Percentiles rank a stretch among this genome's conserved stretches.
Evolutionary conservation across 2,329 filamentous ascomycete genomes (phyloP).

Genomic region (Penicillium corylophilum): DNA sequence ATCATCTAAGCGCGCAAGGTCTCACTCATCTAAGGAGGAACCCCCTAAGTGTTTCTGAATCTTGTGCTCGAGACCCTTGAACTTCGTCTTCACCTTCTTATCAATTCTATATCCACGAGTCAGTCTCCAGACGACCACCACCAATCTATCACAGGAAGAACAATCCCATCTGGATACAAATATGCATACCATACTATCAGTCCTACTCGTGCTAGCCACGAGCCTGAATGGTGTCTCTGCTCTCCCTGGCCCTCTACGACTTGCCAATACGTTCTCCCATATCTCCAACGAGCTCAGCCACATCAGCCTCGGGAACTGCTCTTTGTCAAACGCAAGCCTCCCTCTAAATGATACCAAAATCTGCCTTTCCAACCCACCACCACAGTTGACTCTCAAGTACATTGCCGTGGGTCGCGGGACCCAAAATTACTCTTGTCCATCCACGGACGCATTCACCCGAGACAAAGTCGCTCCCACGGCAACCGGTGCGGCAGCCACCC

Average conservation of each 20-base stretch:
- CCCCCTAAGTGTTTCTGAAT: neutral
- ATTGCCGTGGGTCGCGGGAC: conserved; percentile 50
- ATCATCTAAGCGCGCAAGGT: neutral
- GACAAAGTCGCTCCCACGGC: conserved; percentile 31
- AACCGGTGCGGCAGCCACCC: conserved; percentile 47
- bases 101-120: neutral
- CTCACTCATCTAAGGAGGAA: neutral
- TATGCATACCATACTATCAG: neutral
- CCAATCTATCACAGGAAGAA: neutral
- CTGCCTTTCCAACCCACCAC: conserved; percentile 31
- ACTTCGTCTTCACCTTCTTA: neutral
- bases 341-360: conserved; percentile 19
- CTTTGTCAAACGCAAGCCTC: conserved; percentile 12
- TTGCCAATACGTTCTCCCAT: conserved; percentile 17
- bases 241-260: conserved; percentile 15
- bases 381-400: conserved; percentile 39
- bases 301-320: conserved; percentile 25
- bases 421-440: conserved; percentile 52
- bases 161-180: neutral
- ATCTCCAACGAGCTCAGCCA: conserved; percentile 21
- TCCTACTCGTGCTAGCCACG: neutral
- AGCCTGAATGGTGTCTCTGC: neutral
- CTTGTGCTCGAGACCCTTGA: neutral
- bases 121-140: neutral
- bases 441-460: conserved; percentile 21